A percentile compares a stretch with the other conserved stretches of the same genome.
phyloP scores from a whole-genome alignment of 2,329 filamentous ascomycete species.

The Hyphodiscus sp. region DNA sequence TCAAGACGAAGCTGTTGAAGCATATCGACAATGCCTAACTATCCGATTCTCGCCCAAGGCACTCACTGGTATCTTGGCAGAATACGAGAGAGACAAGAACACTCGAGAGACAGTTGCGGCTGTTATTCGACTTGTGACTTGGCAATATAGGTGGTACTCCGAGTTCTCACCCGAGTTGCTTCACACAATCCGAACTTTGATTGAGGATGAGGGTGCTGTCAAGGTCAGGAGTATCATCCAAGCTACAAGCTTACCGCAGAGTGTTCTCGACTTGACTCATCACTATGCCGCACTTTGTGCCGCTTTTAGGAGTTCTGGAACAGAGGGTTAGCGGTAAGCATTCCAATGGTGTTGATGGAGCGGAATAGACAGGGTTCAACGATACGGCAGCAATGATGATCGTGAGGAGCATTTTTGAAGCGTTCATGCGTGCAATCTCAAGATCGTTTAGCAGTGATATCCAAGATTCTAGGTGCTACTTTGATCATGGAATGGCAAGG shows the following conservation, averaged over 20 bases:
- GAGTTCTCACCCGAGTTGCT: slow-evolving; percentile 94
- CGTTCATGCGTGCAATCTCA: neutral
- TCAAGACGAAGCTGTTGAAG: slow-evolving; percentile 83
- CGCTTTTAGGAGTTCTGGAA: slow-evolving; percentile 85
- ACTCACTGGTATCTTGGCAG: slow-evolving; percentile 73
- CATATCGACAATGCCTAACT: slow-evolving; percentile 80
- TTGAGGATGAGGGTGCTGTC: slow-evolving; percentile 95
- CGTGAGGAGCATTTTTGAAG: neutral
- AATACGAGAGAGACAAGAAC: slow-evolving; percentile 72
- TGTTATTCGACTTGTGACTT: slow-evolving; percentile 88
- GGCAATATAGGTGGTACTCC: slow-evolving; percentile 99
- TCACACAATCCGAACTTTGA: slow-evolving; percentile 80
- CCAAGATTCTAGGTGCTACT: neutral
- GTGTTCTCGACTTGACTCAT: slow-evolving; percentile 89
- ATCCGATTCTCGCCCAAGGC: slow-evolving; percentile 92
- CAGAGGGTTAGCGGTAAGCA: slow-evolving; percentile 24
- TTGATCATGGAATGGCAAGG: neutral
- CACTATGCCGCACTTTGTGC: slow-evolving; percentile 94
- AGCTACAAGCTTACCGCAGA: slow-evolving; percentile 86
- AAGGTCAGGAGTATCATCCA: slow-evolving; percentile 97
- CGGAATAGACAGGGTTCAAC: neutral
- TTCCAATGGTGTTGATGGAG: neutral
- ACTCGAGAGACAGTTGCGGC: slow-evolving; percentile 75
- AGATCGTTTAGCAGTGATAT: neutral
- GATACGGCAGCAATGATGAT: neutral